Evolutionary conservation across 768 basidiomycete species (phyloP).

Genomic region (Serendipita vermifera): DNA sequence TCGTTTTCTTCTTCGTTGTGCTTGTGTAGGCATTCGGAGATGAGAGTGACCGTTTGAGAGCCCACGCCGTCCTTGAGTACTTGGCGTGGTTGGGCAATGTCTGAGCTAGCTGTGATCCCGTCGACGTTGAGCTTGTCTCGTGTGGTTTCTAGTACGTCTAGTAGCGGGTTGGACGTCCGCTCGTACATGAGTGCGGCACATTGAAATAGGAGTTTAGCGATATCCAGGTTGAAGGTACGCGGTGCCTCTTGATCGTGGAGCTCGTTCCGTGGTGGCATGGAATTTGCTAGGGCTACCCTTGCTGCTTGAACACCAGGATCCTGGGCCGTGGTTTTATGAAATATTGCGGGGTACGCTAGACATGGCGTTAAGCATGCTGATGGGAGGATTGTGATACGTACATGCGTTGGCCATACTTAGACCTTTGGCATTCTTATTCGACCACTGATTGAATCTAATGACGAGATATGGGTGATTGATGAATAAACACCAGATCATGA

Average conservation of each 20-base stretch:
- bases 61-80: constrained; percentile 13
- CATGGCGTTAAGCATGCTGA: neutral
- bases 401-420: constrained; percentile 16
- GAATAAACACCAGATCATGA: constrained; percentile 16
- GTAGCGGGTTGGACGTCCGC: constrained; percentile 15
- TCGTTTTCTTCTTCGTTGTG: constrained; percentile 15
- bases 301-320: constrained; percentile 14
- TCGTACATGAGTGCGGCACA: constrained; percentile 19
- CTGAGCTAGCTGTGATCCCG: neutral
- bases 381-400: neutral
- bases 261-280: constrained; percentile 8
- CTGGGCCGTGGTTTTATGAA: constrained; percentile 14
- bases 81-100: constrained; percentile 11
- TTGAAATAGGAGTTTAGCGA: constrained; percentile 18
- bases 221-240: constrained; percentile 18
- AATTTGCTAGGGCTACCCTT: constrained; percentile 11
- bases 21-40: constrained; percentile 13
- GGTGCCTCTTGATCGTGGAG: constrained; percentile 12
- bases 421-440: constrained; percentile 13
- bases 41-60: constrained; percentile 8
- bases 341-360: constrained; percentile 16
- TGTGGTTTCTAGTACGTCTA: constrained; percentile 14
- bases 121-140: neutral
- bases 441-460: constrained; percentile 13
- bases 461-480: constrained; percentile 14